Base-by-base conservation (phyloP, 176 grass and related monocot species). In the Saccharum officinarum region DNA sequence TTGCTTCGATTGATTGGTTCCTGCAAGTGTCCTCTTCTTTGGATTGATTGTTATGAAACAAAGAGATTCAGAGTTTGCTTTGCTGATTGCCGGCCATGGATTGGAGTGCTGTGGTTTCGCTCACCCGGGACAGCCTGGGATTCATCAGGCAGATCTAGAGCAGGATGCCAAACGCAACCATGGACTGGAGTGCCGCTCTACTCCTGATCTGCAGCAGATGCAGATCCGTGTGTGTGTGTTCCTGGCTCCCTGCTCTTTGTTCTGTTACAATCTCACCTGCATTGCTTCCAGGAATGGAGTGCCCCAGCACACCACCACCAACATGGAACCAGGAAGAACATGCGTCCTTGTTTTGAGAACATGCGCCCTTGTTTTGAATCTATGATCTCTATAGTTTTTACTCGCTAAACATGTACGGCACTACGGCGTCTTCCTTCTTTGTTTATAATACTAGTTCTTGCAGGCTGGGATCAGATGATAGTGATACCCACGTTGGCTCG, bases 141-240 rank as follows among this genome's bases (percentile, higher is more conserved):
- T 83, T 28, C 70, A n/a, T n/a, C n/a, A 0, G 14, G 17, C 23
- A 57, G 84, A 90, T 86, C 84, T 67, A 16, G 26, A 82, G 2
- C 65, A 52, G 13, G 10, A 54, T 28, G 1, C 6, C 23, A 12
- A 64, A 6, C 61, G 25, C 0, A 38, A 38, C 37, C 37, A 38
- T 63, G 59, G 49, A 6, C 49, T 54, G 50, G 49, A 52, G 42
- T 11, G 37, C 12, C 12, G 1, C 1, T 15, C 47, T 15, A 49
- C 49, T 52, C 5, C 49, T 52, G 15, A 52, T 52, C 49, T 52
- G 49, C 49, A 17, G 49, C 15, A 52, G 47, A 50, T 52, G 46
- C 14, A 17, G 46, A 49, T 49, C 46, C 3, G 45, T 15, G 47
- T 52, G 47, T 52, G 47, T 49, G 46, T 18, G 14, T 18, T 4